A percentile compares a stretch with the other conserved stretches of the same genome.
Evolutionary conservation across 2,329 filamentous ascomycete species (phyloP).

Genomic region (Aspergillus tubingensis): DNA sequence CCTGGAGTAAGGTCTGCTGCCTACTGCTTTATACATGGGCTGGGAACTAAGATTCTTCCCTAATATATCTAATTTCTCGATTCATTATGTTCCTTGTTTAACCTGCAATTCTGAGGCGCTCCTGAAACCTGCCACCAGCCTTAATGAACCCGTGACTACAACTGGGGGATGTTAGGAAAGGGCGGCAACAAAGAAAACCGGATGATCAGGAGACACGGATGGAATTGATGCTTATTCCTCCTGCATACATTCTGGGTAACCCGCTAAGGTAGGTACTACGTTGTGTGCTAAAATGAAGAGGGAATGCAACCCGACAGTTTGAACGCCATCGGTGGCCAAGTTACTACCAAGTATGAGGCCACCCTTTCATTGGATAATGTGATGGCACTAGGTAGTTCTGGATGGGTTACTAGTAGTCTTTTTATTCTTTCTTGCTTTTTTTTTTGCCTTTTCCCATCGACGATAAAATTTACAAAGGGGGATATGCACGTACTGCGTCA

Average conservation of each 20-base stretch:
- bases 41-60: neutral
- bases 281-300: neutral
- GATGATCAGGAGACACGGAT: neutral
- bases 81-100: neutral
- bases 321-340: neutral
- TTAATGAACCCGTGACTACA: neutral
- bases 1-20: neutral
- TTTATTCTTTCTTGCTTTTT: neutral
- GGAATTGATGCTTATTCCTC: slow-evolving; percentile 4
- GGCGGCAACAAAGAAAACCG: neutral
- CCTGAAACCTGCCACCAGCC: neutral
- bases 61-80: neutral
- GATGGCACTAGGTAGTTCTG: neutral
- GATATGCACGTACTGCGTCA: too few species aligned
- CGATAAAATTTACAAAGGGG: too few species aligned
- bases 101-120: neutral
- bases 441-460: too few species aligned
- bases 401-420: neutral
- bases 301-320: slow-evolving; percentile 7
- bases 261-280: neutral
- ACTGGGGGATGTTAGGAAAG: neutral
- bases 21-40: neutral
- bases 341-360: neutral
- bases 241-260: neutral
- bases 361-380: neutral